These are phyloP conservation scores for Paramyrothecium roridum DNA, from an alignment of 2,329 filamentous ascomycete genomes.

Conservation along the genomic window DNA sequence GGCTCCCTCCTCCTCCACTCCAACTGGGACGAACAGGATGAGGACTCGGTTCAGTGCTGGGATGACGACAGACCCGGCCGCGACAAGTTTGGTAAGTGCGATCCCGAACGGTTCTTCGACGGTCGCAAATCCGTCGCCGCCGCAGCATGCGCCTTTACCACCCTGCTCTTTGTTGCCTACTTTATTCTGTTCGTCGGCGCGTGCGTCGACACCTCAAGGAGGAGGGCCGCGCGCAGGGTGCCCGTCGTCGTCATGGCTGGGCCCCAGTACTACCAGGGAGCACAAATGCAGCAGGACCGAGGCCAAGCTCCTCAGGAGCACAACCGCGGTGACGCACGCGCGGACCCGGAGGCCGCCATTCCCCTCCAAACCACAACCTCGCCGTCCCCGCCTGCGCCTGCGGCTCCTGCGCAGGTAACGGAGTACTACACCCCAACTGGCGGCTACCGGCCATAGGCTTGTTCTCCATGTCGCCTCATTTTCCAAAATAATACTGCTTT, in stretches of 20 bases:
- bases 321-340: too few relatives aligned
- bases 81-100: conserved; percentile 4
- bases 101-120: neutral
- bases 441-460: too few relatives aligned
- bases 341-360: neutral
- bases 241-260: conserved; percentile 7
- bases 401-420: too few relatives aligned
- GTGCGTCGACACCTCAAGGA: conserved; percentile 32
- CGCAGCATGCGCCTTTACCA: conserved; percentile 17
- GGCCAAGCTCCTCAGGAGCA: too few relatives aligned
- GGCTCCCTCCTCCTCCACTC: conserved; percentile 10
- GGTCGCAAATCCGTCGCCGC: conserved; percentile 10
- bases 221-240: conserved; percentile 19
- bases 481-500: too few relatives aligned
- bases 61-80: conserved; percentile 6
- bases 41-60: conserved; percentile 3
- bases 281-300: too few relatives aligned
- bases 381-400: too few relatives aligned
- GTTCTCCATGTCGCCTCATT: too few relatives aligned
- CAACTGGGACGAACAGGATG: conserved; percentile 6
- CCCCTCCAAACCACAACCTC: neutral
- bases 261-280: neutral
- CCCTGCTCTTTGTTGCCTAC: conserved; percentile 24
- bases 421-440: too few relatives aligned
- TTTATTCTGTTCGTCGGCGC: conserved; percentile 36